Evolutionary conservation across 352 stramenopile species (phyloP), one percentile per base, ranked within the genome.

Genomic region (Pythium monospermum): DNA sequence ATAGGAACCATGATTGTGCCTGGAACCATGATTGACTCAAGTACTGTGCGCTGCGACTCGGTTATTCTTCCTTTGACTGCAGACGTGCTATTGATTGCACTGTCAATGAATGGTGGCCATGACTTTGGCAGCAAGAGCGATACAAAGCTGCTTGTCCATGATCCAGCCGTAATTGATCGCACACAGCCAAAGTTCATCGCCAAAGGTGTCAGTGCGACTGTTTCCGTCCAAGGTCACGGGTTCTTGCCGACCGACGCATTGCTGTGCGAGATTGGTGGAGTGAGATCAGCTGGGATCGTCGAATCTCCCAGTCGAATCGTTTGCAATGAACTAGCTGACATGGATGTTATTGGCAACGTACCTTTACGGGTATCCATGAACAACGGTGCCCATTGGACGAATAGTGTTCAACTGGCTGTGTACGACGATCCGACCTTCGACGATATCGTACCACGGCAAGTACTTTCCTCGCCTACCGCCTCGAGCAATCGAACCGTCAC

Each of bases 51-150:
- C 19, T 64, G 56, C 30, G 23, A 53, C 22, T 22, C 27, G 0
- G 6, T 64, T 3, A 26, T 42, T 8, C 33, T 57, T 15, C 48
- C 47, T 15, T 41, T 16, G 1, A 12, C 35, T 33, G 8, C 55
- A 3, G 40, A 21, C 26, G 1, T 13, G 2, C 23, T 63, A 19
- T 16, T 15, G 3, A n/a, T 64, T 2, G 36, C 25, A 22, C 18
- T 64, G 28, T 64, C 56, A 16, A 23, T 64, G 13, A 64, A 64
- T 44, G 49, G 35, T n/a, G n/a, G n/a, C 8, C 42, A 59, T 21
- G 56, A 64, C 37, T 58, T 55, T 27, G 37, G 35, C 15, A 33
- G 10, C 1, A n/a, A 8, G 0, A 40, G 3, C 16, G 56, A 49
- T 13, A 10, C 35, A 15, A 15, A 11, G 8, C 35, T 64, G 13